Evolutionary conservation across 345 rosid species (phyloP), one percentile per base, ranked within the genome.

Genomic region (Mercurialis annua): DNA sequence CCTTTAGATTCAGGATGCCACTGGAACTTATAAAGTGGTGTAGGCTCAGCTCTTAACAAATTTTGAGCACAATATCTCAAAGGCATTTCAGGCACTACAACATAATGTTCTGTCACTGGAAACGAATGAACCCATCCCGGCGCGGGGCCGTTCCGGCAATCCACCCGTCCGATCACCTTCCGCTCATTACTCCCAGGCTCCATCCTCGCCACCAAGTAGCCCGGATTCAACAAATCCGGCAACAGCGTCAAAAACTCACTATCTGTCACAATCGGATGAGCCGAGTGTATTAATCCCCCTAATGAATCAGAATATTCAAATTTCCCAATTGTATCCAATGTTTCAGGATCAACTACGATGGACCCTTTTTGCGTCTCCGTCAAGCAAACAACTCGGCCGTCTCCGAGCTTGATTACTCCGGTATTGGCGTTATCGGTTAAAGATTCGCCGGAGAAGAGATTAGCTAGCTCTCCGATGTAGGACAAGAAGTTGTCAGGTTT

Each of bases 51-150:
- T 72, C 69, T 83, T 15, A 93, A 81, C 52, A 93, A 67, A 78
- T 87, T 93, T 65, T 57, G 78, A 14, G 87, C 96, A 61, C 94
- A 89, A 49, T 93, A 93, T 64, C 97, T 81, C 70, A 93, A 63
- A 10, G 97, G 84, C 99, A 93, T 93, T 75, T 93, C 99, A 3
- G 99, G 99, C 64, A 90, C 86, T 26, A 90, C 68, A 10, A 93
- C 70, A 53, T 87, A 93, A 48, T 90, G 85, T 61, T 90, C 92
- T 0, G 99, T 93, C 66, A 90, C 91, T 16, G 99, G 87, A 78
- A 93, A 93, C 2, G 97, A 93, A 42, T 93, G 98, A 53, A 93
- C 98, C 98, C 98, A 93, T 6, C 98, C 98, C 0, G 98, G 88
- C 0, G 96, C 86, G 0, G 96, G 90, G 1, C 94, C 92, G 16